Base-by-base conservation (phyloP, 805 yeast genomes). In the Myxozyma vanderwaltii region DNA sequence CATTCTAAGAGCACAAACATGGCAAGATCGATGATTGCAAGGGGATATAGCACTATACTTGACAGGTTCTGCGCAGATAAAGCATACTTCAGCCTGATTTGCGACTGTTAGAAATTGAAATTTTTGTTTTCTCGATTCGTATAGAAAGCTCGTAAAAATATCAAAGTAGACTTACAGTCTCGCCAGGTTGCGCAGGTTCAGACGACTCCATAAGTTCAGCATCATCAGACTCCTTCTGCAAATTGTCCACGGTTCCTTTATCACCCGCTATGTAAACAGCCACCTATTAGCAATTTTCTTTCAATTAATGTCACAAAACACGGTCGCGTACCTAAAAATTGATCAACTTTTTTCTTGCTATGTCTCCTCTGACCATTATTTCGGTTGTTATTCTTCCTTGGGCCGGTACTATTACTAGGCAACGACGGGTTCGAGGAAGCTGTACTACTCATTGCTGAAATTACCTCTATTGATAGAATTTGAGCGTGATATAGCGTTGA, bases 11-110 rank as follows among this genome's bases (percentile, higher is more conserved):
- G 89, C 78, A 76, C 99, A 94, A 46, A 72, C 75, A 69, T 90
- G 89, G 72, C 99, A 94, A 0, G 91, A 84, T 35, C 78, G 80
- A 71, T 94, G 98, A 67, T 86, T 84, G 73, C 99, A 94, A 0
- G 90, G 88, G 1, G 94, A 81, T 8, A 88, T 69, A 0, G 96
- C 89, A 1, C 85, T 83, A 66, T 79, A 81, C n/a, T 67, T 65
- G 27, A 90, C 78, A 31, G 76, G 76, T 47, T 88, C 86, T 0
- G 97, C 94, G 76, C 99, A 94, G 58, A 94, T 88, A 23, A 91
- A 74, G 78, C 97, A 91, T 33, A 74, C 69, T 12, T 80, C 80
- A 13, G 65, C 59, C 64, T 61, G 35, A 5, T 13, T 17, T 8
- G 17, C 15, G 15, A 23, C 13, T n/a, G 29, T 43, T 43, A 50